These are phyloP conservation scores for Kockiozyma suomiensis DNA, from an alignment of 805 yeast species.

Conservation along the genomic window DNA sequence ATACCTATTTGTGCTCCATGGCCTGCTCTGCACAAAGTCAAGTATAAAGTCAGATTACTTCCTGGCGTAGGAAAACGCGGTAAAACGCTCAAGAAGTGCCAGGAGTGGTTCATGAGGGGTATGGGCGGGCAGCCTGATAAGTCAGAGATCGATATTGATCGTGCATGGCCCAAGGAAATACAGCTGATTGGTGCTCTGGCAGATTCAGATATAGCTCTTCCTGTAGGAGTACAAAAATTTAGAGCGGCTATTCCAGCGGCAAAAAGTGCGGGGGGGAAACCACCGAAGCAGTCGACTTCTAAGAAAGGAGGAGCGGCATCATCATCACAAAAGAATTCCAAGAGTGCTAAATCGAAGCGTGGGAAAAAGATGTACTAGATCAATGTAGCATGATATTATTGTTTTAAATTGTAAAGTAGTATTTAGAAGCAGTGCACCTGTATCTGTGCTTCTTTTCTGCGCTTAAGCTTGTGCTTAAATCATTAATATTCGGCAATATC, in stretches of 20 bases:
- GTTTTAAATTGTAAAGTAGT: background rate
- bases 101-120: constrained; percentile 58
- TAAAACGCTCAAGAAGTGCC: constrained; percentile 72
- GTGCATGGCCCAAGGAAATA: constrained; percentile 74
- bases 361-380: background rate
- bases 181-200: constrained; percentile 58
- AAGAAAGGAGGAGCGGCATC: constrained; percentile 4
- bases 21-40: constrained; percentile 70
- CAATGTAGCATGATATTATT: background rate
- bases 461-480: too few species aligned
- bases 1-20: constrained; percentile 94
- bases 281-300: background rate
- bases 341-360: background rate
- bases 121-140: constrained; percentile 46
- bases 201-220: constrained; percentile 66
- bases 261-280: constrained; percentile 6
- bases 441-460: too few species aligned
- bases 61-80: constrained; percentile 84
- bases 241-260: constrained; percentile 28
- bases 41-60: constrained; percentile 80
- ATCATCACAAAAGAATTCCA: background rate
- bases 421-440: background rate
- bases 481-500: too few species aligned
- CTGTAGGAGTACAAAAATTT: constrained; percentile 71
- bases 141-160: constrained; percentile 50